A percentile compares a stretch with the other conserved stretches of the same genome.
Evolutionary conservation across 345 rosid genomes (phyloP).

Genomic region (Bruguiera gymnorhiza): DNA sequence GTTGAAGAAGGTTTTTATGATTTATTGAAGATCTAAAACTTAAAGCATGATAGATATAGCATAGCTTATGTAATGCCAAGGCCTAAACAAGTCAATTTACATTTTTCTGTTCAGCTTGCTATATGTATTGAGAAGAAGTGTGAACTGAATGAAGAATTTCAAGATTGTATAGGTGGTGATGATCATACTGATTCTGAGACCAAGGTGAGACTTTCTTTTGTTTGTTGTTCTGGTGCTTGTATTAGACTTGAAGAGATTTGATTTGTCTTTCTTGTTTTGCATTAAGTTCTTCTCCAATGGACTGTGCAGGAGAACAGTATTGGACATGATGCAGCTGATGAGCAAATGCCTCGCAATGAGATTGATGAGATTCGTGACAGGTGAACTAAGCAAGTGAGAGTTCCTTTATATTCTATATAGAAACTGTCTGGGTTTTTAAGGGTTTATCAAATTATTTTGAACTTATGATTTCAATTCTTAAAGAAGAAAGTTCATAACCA

Average conservation of each 20-base stretch:
- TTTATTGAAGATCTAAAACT: too few relatives aligned
- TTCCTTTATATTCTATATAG: conserved; percentile 57
- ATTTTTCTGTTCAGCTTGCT: conserved; percentile 60
- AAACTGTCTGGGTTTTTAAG: conserved; percentile 20
- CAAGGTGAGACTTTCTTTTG: conserved; percentile 35
- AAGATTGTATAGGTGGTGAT: conserved; percentile 73
- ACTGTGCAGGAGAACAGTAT: conserved; percentile 58
- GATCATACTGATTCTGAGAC: conserved; percentile 36
- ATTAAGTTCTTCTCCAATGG: conserved; percentile 23
- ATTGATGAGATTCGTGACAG: conserved; percentile 65
- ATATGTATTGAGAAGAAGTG: conserved; percentile 88
- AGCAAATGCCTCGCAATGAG: conserved; percentile 26
- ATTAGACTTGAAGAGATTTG: conserved; percentile 4
- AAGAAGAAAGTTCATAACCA: background rate
- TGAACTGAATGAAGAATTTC: conserved; percentile 74
- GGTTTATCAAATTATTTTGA: background rate
- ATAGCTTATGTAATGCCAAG: background rate
- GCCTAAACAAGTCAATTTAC: conserved; percentile 13
- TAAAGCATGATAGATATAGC: too few relatives aligned
- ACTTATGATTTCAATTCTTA: conserved; percentile 1
- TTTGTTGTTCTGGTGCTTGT: conserved; percentile 15
- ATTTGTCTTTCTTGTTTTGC: conserved; percentile 11
- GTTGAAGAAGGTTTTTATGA: too few relatives aligned
- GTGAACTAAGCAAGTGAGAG: conserved; percentile 89
- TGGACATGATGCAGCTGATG: conserved; percentile 33